Evolutionary conservation across 805 yeast species (phyloP).

Genomic region (Wickerhamomyces ciferrii): DNA sequence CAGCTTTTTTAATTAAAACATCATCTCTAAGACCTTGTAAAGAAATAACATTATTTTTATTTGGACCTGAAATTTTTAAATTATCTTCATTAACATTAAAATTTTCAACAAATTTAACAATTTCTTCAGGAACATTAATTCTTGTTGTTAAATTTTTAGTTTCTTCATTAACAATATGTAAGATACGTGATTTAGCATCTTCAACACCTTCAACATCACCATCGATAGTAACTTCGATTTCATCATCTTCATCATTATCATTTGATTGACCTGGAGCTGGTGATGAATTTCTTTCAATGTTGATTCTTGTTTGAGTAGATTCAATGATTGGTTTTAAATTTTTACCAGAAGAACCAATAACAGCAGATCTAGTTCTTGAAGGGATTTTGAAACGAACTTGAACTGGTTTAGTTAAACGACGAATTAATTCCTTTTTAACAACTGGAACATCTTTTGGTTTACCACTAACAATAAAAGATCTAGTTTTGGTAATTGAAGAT

Average conservation of each 20-base stretch:
- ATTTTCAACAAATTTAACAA: slow-evolving; percentile 27
- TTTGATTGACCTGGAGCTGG: slow-evolving; percentile 30
- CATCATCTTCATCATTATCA: slow-evolving; percentile 54
- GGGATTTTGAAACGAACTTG: slow-evolving; percentile 62
- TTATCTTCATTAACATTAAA: slow-evolving; percentile 24
- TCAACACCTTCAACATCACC: slow-evolving; percentile 85
- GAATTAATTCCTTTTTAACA: slow-evolving; percentile 74
- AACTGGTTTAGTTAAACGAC: slow-evolving; percentile 73
- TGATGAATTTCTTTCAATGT: slow-evolving; percentile 46
- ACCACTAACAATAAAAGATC: slow-evolving; percentile 83
- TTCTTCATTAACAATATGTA: slow-evolving; percentile 70
- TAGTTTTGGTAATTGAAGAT: slow-evolving; percentile 65
- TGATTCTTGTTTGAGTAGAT: slow-evolving; percentile 61
- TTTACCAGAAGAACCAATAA: slow-evolving; percentile 86
- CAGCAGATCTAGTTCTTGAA: slow-evolving; percentile 64
- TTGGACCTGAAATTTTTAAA: slow-evolving; percentile 25
- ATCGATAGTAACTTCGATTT: slow-evolving; percentile 59
- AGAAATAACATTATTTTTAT: slow-evolving; percentile 36
- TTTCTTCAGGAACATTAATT: slow-evolving; percentile 34
- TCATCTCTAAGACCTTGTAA: slow-evolving; percentile 70
- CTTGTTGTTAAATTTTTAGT: slow-evolving; percentile 52
- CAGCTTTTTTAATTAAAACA: slow-evolving; percentile 50
- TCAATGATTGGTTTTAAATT: slow-evolving; percentile 75
- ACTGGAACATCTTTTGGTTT: slow-evolving; percentile 53
- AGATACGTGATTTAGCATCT: slow-evolving; percentile 64